phyloP scores from a whole-genome alignment of 306 rosid species.

The Delonix regia region DNA sequence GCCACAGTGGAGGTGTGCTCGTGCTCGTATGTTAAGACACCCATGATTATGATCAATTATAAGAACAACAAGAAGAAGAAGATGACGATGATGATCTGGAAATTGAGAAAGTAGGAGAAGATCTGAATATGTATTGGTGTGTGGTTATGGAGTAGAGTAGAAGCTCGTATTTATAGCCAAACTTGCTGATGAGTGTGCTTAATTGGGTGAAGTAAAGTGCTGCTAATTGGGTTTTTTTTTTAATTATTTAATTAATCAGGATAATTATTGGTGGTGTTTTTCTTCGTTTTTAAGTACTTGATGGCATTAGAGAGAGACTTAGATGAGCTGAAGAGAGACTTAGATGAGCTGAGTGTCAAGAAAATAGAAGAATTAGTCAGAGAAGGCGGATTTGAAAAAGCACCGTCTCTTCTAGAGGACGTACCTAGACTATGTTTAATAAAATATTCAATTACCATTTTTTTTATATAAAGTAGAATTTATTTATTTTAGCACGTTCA shows the following conservation, averaged over 20 bases:
- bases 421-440: background rate
- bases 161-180: conserved; percentile 25
- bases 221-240: background rate
- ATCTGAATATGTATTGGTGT: background rate
- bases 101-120: background rate
- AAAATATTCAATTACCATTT: background rate
- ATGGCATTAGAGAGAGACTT: background rate
- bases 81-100: background rate
- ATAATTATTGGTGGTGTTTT: background rate
- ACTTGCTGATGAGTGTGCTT: background rate
- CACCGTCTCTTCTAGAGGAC: background rate
- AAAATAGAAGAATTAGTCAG: background rate
- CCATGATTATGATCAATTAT: conserved; percentile 43
- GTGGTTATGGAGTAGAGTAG: conserved; percentile 1
- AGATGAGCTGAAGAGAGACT: too few relatives aligned
- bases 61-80: background rate
- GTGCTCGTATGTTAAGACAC: conserved; percentile 45
- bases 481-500: too few relatives aligned
- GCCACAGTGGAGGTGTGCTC: conserved; percentile 44
- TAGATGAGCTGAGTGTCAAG: background rate
- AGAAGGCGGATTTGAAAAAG: background rate
- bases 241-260: background rate
- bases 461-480: background rate
- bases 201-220: background rate
- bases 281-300: background rate